phyloP scores from a whole-genome alignment of 805 yeast genomes.

The Candida ipomoeae region DNA sequence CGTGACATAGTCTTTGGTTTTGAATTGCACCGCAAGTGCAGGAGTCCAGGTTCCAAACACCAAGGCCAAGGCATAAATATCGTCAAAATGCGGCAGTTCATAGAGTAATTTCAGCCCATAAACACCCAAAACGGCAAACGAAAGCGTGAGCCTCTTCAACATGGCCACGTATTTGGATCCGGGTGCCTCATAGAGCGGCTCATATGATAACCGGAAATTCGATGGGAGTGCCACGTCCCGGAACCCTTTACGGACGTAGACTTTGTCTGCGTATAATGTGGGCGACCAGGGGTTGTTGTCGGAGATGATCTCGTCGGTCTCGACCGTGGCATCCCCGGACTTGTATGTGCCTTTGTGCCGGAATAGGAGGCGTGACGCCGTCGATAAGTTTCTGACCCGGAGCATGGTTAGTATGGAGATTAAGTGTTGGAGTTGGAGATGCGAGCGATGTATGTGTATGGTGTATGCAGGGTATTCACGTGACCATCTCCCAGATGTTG shows the following conservation, averaged over 20 bases:
- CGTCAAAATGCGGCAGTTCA: constrained; percentile 51
- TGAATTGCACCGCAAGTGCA: constrained; percentile 42
- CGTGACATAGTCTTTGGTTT: constrained; percentile 64
- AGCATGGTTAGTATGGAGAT: constrained; percentile 1
- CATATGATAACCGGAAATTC: constrained; percentile 51
- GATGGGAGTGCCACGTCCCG: constrained; percentile 46
- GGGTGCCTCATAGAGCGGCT: constrained; percentile 64
- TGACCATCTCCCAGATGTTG: neutral
- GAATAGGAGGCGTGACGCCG: constrained; percentile 9
- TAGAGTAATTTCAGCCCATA: constrained; percentile 59
- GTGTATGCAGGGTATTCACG: neutral
- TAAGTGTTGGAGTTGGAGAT: too few species aligned
- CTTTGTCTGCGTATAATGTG: constrained; percentile 41
- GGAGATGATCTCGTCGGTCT: constrained; percentile 39
- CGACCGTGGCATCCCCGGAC: constrained; percentile 31
- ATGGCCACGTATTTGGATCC: constrained; percentile 57
- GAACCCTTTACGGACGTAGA: constrained; percentile 33
- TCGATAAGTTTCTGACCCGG: constrained; percentile 8
- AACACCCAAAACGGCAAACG: constrained; percentile 56
- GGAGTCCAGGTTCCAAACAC: constrained; percentile 55
- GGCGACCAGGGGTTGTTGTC: constrained; percentile 47
- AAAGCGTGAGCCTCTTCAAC: constrained; percentile 57
- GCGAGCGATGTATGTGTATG: neutral
- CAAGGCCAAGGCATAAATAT: constrained; percentile 42
- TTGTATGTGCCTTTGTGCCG: constrained; percentile 19